These are phyloP conservation scores for Fagopyrum tataricum DNA, from an alignment of 148 eudicot genomes.

Conservation along the genomic window DNA sequence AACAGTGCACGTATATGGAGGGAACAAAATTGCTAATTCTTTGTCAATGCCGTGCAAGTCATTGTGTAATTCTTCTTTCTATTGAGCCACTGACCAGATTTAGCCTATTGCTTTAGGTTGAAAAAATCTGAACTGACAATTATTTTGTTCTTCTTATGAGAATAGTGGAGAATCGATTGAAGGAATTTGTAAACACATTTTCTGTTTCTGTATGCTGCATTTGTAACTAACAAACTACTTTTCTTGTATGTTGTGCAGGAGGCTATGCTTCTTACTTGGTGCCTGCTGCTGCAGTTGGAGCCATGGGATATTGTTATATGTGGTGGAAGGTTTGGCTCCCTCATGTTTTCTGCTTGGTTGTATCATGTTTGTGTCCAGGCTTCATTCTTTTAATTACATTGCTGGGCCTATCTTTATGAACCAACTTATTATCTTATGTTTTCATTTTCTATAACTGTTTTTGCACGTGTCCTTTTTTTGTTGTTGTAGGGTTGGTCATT, in stretches of 20 bases:
- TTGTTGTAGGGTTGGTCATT: constrained; percentile 70
- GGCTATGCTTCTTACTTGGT: constrained; percentile 65
- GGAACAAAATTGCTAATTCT: not conserved
- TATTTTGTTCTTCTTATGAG: not conserved
- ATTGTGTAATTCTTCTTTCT: not conserved
- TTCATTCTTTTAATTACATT: not conserved
- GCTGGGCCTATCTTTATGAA: not conserved
- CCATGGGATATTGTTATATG: constrained; percentile 94
- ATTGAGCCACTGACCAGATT: not conserved
- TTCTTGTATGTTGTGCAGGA: constrained; percentile 32
- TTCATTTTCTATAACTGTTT: not conserved
- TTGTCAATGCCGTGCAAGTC: not conserved
- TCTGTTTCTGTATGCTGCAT: not conserved
- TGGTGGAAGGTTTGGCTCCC: constrained; percentile 81
- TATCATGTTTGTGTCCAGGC: not conserved
- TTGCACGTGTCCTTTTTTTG: not conserved
- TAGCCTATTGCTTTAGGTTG: not conserved
- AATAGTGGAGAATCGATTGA: not conserved
- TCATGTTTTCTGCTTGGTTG: constrained; percentile 9
- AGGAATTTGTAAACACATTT: not conserved
- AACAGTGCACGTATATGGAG: not conserved
- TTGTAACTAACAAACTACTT: not conserved
- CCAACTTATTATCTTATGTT: not conserved
- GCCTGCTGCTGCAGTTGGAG: constrained; percentile 93
- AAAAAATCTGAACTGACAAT: not conserved